phyloP scores from a whole-genome alignment of 257 asterid genomes.

The Phtheirospermum japonicum region DNA sequence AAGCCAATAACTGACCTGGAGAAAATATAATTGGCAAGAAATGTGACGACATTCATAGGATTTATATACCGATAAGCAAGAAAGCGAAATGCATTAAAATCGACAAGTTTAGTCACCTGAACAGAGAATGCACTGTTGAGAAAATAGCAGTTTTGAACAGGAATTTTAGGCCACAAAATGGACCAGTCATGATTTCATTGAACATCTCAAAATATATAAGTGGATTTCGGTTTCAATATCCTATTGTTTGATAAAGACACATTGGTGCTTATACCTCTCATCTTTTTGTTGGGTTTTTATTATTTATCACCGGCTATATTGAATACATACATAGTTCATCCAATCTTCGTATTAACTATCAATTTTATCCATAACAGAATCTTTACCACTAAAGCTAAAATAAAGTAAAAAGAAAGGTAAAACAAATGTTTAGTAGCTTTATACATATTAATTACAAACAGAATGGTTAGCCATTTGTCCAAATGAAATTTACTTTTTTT shows the following conservation, averaged over 20 bases:
- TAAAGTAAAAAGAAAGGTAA: neutral
- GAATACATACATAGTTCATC: neutral
- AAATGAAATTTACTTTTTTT: too few relatives aligned
- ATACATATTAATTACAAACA: too few relatives aligned
- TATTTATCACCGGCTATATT: too few relatives aligned
- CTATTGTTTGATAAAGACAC: conserved; percentile 10
- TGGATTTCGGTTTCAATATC: neutral
- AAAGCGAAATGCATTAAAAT: neutral
- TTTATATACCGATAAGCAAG: neutral
- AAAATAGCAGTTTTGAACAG: neutral
- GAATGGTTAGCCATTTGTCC: too few relatives aligned
- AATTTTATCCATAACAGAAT: neutral
- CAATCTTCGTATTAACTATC: neutral
- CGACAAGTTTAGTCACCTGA: neutral
- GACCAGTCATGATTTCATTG: conserved; percentile 4
- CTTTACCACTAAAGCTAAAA: neutral
- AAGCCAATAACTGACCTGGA: neutral
- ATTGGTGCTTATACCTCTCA: neutral
- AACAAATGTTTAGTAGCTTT: neutral
- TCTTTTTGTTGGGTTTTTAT: neutral
- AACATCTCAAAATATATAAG: neutral
- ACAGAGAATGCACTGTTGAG: neutral
- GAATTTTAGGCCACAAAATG: conserved; percentile 10
- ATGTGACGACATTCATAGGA: neutral
- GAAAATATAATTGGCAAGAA: neutral